These are phyloP conservation scores for Paecilomyces sp. DNA, from an alignment of 2,329 filamentous ascomycete genomes.

Conservation along the genomic window DNA sequence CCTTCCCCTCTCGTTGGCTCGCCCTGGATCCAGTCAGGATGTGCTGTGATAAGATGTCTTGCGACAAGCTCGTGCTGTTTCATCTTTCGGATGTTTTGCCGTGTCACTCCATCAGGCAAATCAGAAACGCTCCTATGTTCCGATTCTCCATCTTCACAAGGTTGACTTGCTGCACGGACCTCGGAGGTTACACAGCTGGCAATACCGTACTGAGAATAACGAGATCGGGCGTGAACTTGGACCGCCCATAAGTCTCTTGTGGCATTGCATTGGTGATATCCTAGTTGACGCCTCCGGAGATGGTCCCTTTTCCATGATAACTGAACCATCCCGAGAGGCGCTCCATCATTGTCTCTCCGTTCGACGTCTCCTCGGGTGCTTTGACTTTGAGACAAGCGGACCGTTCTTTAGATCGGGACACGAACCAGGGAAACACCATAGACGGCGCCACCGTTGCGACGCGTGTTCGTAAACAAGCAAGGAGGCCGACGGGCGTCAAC, in stretches of 20 bases:
- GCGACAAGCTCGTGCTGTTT: background rate
- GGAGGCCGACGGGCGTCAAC: background rate
- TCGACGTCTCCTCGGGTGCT: background rate
- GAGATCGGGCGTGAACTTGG: background rate
- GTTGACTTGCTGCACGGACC: background rate
- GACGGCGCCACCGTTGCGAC: background rate
- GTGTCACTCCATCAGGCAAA: background rate
- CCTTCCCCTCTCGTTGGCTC: background rate
- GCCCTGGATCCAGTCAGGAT: background rate
- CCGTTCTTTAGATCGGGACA: background rate
- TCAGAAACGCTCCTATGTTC: background rate
- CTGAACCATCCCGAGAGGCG: background rate
- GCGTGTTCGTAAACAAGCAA: background rate
- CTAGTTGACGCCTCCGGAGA: background rate
- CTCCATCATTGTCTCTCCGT: background rate
- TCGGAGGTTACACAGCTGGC: background rate
- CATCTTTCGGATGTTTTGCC: background rate
- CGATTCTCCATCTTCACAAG: background rate
- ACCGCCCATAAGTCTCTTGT: background rate
- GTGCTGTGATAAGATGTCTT: background rate
- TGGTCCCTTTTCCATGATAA: background rate
- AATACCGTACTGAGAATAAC: background rate
- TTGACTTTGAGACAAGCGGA: background rate
- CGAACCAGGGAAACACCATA: background rate
- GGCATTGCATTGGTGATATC: background rate